These are phyloP conservation scores for Antarctomyces pellizariae DNA, from an alignment of 495 filamentous ascomycete genomes.

Conservation along the genomic window DNA sequence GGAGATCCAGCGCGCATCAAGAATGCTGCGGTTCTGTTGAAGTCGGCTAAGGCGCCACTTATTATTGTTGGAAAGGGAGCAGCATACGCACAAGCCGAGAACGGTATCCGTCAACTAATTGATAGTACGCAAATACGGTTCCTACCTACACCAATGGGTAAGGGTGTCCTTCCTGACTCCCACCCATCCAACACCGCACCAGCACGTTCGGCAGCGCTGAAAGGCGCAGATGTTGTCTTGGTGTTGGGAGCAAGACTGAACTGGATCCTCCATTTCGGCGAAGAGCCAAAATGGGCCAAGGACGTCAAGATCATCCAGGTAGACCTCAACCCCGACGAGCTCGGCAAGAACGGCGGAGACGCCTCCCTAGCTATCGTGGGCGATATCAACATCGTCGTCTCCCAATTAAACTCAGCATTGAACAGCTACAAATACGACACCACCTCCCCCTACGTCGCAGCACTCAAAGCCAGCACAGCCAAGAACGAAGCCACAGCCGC, in stretches of 20 bases:
- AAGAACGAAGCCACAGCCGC: conserved; percentile 25
- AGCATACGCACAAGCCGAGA: conserved; percentile 31
- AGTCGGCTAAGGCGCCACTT: conserved; percentile 27
- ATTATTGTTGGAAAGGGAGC: conserved; percentile 39
- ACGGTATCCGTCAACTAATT: conserved; percentile 23
- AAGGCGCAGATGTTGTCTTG: conserved; percentile 33
- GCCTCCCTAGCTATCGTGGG: conserved; percentile 25
- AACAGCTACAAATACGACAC: conserved; percentile 20
- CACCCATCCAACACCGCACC: conserved; percentile 30
- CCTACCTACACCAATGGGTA: conserved; percentile 40
- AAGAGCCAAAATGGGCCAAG: conserved; percentile 31
- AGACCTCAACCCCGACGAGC: conserved; percentile 31
- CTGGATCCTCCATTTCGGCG: conserved; percentile 41
- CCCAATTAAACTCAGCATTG: conserved; percentile 21
- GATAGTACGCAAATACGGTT: conserved; percentile 30
- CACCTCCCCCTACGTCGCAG: conserved; percentile 15
- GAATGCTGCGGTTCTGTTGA: conserved; percentile 23
- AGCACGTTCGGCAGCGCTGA: conserved; percentile 32
- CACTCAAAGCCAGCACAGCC: conserved; percentile 9
- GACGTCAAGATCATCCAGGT: conserved; percentile 32
- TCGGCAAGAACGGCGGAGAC: conserved; percentile 25
- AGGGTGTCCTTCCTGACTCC: conserved; percentile 34
- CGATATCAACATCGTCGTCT: conserved; percentile 27
- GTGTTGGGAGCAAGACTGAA: conserved; percentile 36
- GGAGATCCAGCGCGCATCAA: conserved; percentile 21